Conservation (phyloP, 257 asterid genomes). For the Primulina huaijiensis region DNA sequence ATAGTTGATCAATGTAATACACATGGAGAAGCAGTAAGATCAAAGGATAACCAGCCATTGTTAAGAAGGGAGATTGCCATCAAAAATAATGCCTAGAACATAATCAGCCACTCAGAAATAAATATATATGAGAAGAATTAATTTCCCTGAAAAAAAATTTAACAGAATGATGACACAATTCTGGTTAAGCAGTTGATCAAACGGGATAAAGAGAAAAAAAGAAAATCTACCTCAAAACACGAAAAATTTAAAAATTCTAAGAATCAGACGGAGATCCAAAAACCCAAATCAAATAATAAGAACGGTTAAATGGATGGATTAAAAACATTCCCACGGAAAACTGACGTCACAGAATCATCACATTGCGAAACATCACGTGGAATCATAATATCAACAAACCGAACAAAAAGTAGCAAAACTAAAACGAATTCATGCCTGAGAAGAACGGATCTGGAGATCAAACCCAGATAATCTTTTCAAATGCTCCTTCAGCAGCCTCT, state of each 20-base stretch:
- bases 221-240: neutral
- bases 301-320: neutral
- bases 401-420: neutral
- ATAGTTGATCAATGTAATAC: neutral
- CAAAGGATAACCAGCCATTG: neutral
- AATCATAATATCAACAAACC: neutral
- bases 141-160: neutral
- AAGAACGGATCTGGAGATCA: constrained; percentile 70
- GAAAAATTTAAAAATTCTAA: no score
- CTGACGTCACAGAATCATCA: neutral
- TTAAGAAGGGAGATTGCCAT: neutral
- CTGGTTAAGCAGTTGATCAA: neutral
- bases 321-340: neutral
- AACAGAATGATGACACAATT: neutral
- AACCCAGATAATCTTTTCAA: constrained; percentile 63
- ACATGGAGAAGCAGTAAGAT: neutral
- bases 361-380: neutral
- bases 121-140: neutral
- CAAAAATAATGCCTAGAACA: neutral
- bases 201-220: neutral
- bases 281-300: constrained; percentile 4
- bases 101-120: constrained; percentile 7
- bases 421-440: constrained; percentile 44
- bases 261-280: neutral
- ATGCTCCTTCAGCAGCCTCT: constrained; percentile 36